Base-by-base conservation (phyloP, 163 green algal genomes). In the Coccomyxa subellipsoidea region DNA sequence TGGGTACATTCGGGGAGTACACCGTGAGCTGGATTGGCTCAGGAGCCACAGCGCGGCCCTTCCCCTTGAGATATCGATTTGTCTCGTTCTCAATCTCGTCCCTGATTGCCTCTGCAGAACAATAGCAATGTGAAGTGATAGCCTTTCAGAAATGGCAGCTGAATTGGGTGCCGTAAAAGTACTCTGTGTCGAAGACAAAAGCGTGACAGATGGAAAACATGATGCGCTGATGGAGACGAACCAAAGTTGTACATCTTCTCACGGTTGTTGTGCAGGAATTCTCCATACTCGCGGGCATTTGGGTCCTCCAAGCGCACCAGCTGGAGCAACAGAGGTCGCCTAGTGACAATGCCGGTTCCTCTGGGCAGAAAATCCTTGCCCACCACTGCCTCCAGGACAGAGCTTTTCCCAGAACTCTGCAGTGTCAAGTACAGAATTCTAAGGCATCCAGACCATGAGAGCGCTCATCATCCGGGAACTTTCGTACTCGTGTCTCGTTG, bases 31-130 rank as follows among this genome's bases (percentile, higher is more conserved):
- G 95, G 79, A 98, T 98, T 69, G 95, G 94, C 72, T 97, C 92
- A 0, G 95, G 92, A 29, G 92, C 96, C 32, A 98, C 95, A 34
- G 92, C 90, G 34, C 92, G 95, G 81, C 87, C 88, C 59, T 89
- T 90, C n/a, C 89, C 91, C 34, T 89, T 83, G n/a, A 97, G 90
- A 80, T 94, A 91, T 31, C 95, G 89, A 75, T 91, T 89, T 31
- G 95, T 98, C 90, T 98, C 95, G 37, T 88, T 92, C 86, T 98
- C 95, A 83, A 98, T 98, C 86, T 98, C 95, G 69, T 88, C 40
- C 23, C 91, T 86, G 80, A 98, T 96, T 34, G 93, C 90, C 77
- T 94, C 94, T 97, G 92, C 78, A 85, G 4, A 31, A 7, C 39
- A 59, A 59, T 18, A 59, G 23, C 1, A 21, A 23, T 59, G 47